phyloP scores from a whole-genome alignment of 176 grass and related monocot species.

The Aegilops umbellulata region DNA sequence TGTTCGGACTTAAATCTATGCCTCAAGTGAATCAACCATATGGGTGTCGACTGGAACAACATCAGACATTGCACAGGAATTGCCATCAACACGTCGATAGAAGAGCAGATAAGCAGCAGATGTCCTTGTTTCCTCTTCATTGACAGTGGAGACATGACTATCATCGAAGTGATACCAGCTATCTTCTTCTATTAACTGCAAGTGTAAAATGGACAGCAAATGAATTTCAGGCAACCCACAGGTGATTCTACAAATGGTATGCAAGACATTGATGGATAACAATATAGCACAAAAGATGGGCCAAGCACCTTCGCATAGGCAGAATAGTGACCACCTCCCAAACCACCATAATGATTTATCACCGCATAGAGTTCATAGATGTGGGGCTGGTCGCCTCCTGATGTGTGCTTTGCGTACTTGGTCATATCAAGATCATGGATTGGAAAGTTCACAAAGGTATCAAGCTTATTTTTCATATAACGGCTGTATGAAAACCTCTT shows the following conservation, averaged over 20 bases:
- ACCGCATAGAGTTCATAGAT: slow-evolving; percentile 92
- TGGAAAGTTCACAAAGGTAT: slow-evolving; percentile 94
- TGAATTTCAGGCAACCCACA: slow-evolving; percentile 10
- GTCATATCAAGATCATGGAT: slow-evolving; percentile 82
- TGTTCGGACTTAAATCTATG: slow-evolving; percentile 17
- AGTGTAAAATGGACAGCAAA: slow-evolving; percentile 8
- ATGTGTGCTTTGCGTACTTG: slow-evolving; percentile 54
- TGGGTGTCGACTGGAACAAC: slow-evolving; percentile 30
- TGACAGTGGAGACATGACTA: slow-evolving; percentile 77
- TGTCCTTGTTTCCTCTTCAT: slow-evolving; percentile 74
- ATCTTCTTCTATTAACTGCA: slow-evolving; percentile 77
- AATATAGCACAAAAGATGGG: not conserved
- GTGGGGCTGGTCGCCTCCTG: not conserved
- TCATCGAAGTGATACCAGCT: slow-evolving; percentile 99
- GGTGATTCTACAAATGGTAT: not conserved
- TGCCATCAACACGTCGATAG: slow-evolving; percentile 54
- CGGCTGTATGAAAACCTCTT: slow-evolving; percentile 99
- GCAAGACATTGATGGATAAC: not conserved
- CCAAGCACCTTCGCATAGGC: slow-evolving; percentile 81
- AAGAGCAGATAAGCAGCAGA: slow-evolving; percentile 91
- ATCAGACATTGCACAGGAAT: slow-evolving; percentile 28
- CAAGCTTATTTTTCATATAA: slow-evolving; percentile 94
- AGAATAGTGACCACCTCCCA: slow-evolving; percentile 97
- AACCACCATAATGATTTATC: slow-evolving; percentile 92
- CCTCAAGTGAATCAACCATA: slow-evolving; percentile 46